Evolutionary conservation across 2,329 filamentous ascomycete species (phyloP).

Genomic region (Geosmithia flava): DNA sequence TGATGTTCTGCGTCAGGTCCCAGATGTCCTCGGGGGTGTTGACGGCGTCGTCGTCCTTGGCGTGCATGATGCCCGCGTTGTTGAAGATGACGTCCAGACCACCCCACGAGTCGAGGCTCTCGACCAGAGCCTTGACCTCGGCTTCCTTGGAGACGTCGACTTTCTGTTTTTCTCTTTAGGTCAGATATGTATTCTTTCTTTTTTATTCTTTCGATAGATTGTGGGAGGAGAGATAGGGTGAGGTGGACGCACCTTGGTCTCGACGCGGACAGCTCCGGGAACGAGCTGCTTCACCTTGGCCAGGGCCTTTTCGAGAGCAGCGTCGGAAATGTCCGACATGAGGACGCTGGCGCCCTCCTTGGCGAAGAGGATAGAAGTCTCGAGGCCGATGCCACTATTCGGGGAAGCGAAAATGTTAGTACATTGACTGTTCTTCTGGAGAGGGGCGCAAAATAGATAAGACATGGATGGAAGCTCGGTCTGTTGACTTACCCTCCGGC

Average conservation of each 20-base stretch:
- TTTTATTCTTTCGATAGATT: neutral
- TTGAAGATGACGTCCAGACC: slow-evolving; percentile 91
- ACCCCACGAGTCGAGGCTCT: slow-evolving; percentile 69
- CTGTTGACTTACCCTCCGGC: slow-evolving; percentile 61
- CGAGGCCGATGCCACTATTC: slow-evolving; percentile 75
- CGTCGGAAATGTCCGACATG: slow-evolving; percentile 72
- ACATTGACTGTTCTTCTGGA: neutral
- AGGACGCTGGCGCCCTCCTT: slow-evolving; percentile 79
- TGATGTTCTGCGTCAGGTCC: slow-evolving; percentile 88
- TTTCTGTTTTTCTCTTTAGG: slow-evolving; percentile 11
- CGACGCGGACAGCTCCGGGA: slow-evolving; percentile 46
- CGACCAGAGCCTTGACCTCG: slow-evolving; percentile 63
- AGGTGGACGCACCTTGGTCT: slow-evolving; percentile 38
- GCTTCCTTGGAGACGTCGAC: slow-evolving; percentile 78
- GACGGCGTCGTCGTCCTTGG: slow-evolving; percentile 65
- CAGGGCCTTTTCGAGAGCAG: slow-evolving; percentile 64
- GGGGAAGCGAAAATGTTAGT: neutral
- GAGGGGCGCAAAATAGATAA: neutral
- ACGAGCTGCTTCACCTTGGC: slow-evolving; percentile 65
- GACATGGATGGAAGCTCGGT: neutral
- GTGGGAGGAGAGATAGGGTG: neutral
- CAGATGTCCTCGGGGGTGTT: slow-evolving; percentile 83
- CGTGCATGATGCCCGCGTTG: slow-evolving; percentile 96
- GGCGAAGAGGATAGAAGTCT: slow-evolving; percentile 81
- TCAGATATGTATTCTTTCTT: neutral